A percentile compares a stretch with the other conserved stretches of the same genome.
These are phyloP conservation scores for Rostrohypoxylon terebratum DNA, from an alignment of 495 filamentous ascomycete species.

Conservation along the genomic window DNA sequence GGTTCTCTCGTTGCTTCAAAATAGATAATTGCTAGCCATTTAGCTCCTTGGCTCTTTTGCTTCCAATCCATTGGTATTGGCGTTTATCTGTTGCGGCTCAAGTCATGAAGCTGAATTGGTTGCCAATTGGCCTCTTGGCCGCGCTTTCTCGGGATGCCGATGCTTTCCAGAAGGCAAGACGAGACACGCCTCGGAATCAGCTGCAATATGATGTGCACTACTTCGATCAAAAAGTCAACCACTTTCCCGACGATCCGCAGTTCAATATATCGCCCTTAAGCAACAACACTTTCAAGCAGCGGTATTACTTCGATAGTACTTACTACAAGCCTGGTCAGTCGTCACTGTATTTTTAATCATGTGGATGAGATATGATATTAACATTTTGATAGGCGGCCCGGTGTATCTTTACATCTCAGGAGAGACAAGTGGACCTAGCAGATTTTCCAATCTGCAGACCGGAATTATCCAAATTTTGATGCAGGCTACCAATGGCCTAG, in stretches of 20 bases:
- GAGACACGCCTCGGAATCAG: conserved; percentile 34
- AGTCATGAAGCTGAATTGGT: conserved; percentile 34
- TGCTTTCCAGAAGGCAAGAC: conserved; percentile 24
- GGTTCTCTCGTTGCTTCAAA: conserved; percentile 8
- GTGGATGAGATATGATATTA: conserved; percentile 12
- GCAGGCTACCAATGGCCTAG: conserved; percentile 59
- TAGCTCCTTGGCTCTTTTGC: conserved; percentile 13
- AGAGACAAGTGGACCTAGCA: conserved; percentile 53
- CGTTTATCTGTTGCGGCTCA: neutral
- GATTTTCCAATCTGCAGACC: conserved; percentile 51
- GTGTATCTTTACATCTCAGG: conserved; percentile 61
- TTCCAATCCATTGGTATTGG: neutral
- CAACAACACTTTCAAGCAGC: conserved; percentile 57
- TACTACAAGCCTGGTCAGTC: conserved; percentile 59
- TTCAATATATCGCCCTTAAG: conserved; percentile 50
- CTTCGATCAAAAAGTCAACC: conserved; percentile 54
- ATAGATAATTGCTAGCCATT: neutral
- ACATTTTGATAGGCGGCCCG: conserved; percentile 50
- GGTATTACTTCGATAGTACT: conserved; percentile 59
- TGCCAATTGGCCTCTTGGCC: conserved; percentile 32
- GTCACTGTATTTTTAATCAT: neutral
- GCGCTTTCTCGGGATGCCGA: conserved; percentile 14
- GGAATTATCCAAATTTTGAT: conserved; percentile 62
- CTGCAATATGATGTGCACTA: conserved; percentile 42
- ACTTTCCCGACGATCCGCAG: conserved; percentile 53